phyloP scores from a whole-genome alignment of 2,329 filamentous ascomycete genomes.

The Colletotrichum somersetense region DNA sequence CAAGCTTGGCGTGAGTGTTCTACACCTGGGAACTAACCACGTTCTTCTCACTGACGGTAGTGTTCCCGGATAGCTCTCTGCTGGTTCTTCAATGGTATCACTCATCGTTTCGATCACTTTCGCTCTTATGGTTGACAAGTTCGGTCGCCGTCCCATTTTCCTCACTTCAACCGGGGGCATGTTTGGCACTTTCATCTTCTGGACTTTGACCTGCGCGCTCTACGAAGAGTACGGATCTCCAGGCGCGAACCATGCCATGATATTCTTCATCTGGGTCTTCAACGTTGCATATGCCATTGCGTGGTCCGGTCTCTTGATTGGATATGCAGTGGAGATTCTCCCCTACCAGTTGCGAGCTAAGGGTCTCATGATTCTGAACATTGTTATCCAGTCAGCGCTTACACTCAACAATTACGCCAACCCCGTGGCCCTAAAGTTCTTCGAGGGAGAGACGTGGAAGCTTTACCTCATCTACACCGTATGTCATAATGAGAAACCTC shows the following conservation, averaged over 20 bases:
- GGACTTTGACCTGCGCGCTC: slow-evolving; percentile 65
- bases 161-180: slow-evolving; percentile 62
- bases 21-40: too few relatives aligned
- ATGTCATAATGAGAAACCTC: not conserved
- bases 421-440: slow-evolving; percentile 43
- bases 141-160: slow-evolving; percentile 66
- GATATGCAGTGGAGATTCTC: slow-evolving; percentile 69
- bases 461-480: slow-evolving; percentile 37
- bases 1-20: slow-evolving; percentile 62
- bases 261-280: slow-evolving; percentile 71
- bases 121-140: slow-evolving; percentile 61
- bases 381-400: slow-evolving; percentile 71
- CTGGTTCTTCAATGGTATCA: slow-evolving; percentile 70
- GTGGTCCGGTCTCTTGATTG: slow-evolving; percentile 68
- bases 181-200: slow-evolving; percentile 60
- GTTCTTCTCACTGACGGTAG: not conserved
- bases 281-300: slow-evolving; percentile 70
- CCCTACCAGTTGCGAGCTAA: slow-evolving; percentile 69
- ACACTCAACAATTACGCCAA: slow-evolving; percentile 58
- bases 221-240: slow-evolving; percentile 61
- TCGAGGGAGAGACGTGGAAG: slow-evolving; percentile 38
- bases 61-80: slow-evolving; percentile 45
- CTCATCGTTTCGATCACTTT: slow-evolving; percentile 68
- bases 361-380: slow-evolving; percentile 74
- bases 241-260: slow-evolving; percentile 64